Base-by-base conservation (phyloP, 2,329 filamentous ascomycete genomes). In the Achaetomium macrosporum region DNA sequence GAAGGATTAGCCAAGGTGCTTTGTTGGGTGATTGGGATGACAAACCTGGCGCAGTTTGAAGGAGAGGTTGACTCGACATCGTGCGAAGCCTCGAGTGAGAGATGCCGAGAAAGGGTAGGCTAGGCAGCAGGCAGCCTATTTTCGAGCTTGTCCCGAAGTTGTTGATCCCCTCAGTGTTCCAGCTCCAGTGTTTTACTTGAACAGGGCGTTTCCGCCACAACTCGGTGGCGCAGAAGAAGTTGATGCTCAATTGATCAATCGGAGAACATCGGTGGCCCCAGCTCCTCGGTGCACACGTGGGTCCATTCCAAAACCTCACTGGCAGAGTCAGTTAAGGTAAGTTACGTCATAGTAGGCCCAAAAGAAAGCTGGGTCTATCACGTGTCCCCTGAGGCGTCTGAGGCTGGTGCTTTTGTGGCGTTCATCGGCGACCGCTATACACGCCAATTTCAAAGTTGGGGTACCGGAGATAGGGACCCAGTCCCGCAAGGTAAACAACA, bases 31-130 rank as follows among this genome's bases (percentile, higher is more conserved):
- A 33, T 41, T 42, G n/a, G 35, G 47, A 46, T 29, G 36, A 50
- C 77, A 63, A 79, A 95, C 91, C 91, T 60, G 90, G 91, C 48
- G 91, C 87, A 48, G 90, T 92, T 69, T 96, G 91, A 62, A 99
- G 88, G 54, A 99, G 88, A 66, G 93, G 93, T 75, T 96, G 92
- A 69, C 85, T 90, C 59, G 93, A 99, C 93, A 99, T 97, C 66
- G 60, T 78, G 69, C 19, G 48, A 47, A 12, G 33, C 13, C 33
- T 12, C 33, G 15, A 7, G 25, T 4, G 25, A 7, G 25, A 25
- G 25, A n/a, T 25, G 25, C 25, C 25, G 25, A 25, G 25, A 25
- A 25, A n/a, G n/a, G n/a, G n/a, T 25, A 25, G 4, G 25, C 4
- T 25, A 25, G 25, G 7, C 25, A 25, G 25, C 4, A 25, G 25